Evolutionary conservation across 2,329 filamentous ascomycete species (phyloP).

Genomic region (Aspergillus unguis): DNA sequence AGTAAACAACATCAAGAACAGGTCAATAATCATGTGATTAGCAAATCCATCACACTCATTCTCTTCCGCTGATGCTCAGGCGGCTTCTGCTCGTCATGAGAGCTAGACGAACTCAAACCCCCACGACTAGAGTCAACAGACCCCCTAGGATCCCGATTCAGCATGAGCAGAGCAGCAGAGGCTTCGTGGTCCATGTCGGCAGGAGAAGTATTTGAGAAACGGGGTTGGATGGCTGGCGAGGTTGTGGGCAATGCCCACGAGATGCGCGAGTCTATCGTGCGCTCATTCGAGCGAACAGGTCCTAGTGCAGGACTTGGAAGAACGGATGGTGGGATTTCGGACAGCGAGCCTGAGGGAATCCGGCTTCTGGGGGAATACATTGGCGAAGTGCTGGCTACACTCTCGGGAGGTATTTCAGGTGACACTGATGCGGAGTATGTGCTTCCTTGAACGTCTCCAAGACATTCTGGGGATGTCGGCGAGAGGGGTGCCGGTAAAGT

Average conservation of each 20-base stretch:
- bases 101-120: conserved; percentile 12
- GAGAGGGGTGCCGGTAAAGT: conserved; percentile 30
- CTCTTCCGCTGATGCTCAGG: conserved; percentile 37
- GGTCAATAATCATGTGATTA: conserved; percentile 43
- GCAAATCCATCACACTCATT: conserved; percentile 56
- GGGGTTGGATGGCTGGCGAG: conserved; percentile 25
- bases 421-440: conserved; percentile 36
- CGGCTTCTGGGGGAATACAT: conserved; percentile 33
- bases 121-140: conserved; percentile 34
- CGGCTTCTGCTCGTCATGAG: conserved; percentile 5
- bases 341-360: conserved; percentile 19
- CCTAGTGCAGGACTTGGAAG: conserved; percentile 38
- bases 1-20: neutral
- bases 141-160: conserved; percentile 71
- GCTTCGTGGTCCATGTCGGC: conserved; percentile 71
- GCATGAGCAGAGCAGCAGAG: conserved; percentile 80
- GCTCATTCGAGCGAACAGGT: conserved; percentile 23
- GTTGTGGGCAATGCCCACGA: conserved; percentile 21
- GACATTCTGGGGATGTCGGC: conserved; percentile 35
- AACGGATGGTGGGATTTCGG: conserved; percentile 31
- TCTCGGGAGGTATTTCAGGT: conserved; percentile 30
- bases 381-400: conserved; percentile 27
- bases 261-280: conserved; percentile 21
- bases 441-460: conserved; percentile 24
- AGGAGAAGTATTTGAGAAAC: conserved; percentile 42